Evolutionary conservation across 345 rosid genomes (phyloP), one percentile per base, ranked within the genome.

Genomic region (Durio zibethinus): DNA sequence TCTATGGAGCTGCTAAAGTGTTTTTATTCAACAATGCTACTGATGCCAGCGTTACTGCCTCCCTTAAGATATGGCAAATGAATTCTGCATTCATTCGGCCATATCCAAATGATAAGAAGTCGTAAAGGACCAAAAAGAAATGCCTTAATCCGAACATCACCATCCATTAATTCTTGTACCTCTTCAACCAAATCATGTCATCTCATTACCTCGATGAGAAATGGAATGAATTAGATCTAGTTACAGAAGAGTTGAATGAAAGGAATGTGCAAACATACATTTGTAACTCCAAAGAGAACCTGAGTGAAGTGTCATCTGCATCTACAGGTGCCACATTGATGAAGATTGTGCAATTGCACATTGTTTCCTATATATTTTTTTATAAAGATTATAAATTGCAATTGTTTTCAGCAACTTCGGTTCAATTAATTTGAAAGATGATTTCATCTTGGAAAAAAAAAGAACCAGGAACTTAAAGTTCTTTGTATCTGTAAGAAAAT

Each of bases 1-100:
- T 95, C 36, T 88, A 90, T 21, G 94, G 90, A 75, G 90, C 81
- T 54, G 89, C 99, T 4, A 79, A 74, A 47, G 72, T 95, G 29
- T 91, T 87, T 67, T 76, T 95, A 77, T 95, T 95, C 89, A 95
- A 95, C 81, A 93, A 95, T 62, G 99, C 94, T 0, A 87, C 85
- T 0, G 81, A 84, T 12, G 83, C 85, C 2, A 76, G 76, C 2
- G 77, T 93, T 56, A 83, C 78, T 3, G 86, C 92, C 47, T 83
- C 95, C 4, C 83, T 91, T 75, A 85, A 81, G 81, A 82, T 90
- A 3, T 93, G 92, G 95, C 84, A 90, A 72, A 86, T 92, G 90
- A 87, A 85, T 81, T 88, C 89, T 69, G 95, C 98, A 10, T 89
- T 87, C 73, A 86, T 90, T 48, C 89, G 79, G 42, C 90, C 90